Evolutionary conservation across 2,329 filamentous ascomycete species (phyloP).

Genomic region (Aspergillus fumigatus): DNA sequence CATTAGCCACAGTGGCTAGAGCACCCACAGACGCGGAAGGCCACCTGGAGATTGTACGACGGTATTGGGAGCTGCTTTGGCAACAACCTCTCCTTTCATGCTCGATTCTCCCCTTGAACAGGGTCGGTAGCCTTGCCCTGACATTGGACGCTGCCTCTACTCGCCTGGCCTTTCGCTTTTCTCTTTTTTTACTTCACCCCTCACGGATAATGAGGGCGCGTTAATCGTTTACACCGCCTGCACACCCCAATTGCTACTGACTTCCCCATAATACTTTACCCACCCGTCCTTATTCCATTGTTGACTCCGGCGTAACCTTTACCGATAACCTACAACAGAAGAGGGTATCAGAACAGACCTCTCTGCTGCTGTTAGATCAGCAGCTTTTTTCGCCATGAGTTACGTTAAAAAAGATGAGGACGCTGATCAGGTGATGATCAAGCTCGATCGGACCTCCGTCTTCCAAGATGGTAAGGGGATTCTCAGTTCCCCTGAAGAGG

Average conservation of each 20-base stretch:
- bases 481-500: slow-evolving; percentile 19
- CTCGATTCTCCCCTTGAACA: slow-evolving; percentile 1
- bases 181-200: background rate
- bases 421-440: slow-evolving; percentile 86
- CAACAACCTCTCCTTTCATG: slow-evolving; percentile 12
- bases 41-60: slow-evolving; percentile 33
- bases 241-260: slow-evolving; percentile 10
- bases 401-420: slow-evolving; percentile 99
- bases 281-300: slow-evolving; percentile 21
- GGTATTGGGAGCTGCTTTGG: slow-evolving; percentile 15
- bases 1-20: slow-evolving; percentile 20
- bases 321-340: background rate
- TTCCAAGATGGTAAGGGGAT: slow-evolving; percentile 85
- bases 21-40: slow-evolving; percentile 35
- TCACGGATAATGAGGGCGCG: slow-evolving; percentile 30
- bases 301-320: slow-evolving; percentile 8
- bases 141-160: slow-evolving; percentile 8
- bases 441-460: slow-evolving; percentile 94
- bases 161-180: slow-evolving; percentile 1
- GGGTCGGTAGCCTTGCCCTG: slow-evolving; percentile 1
- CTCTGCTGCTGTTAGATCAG: slow-evolving; percentile 27
- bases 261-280: slow-evolving; percentile 4
- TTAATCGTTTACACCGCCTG: slow-evolving; percentile 22
- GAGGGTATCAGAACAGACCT: slow-evolving; percentile 9
- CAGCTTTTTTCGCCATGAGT: slow-evolving; percentile 60